Conservation (phyloP, 768 basidiomycete genomes). For the Suillus lakei region DNA sequence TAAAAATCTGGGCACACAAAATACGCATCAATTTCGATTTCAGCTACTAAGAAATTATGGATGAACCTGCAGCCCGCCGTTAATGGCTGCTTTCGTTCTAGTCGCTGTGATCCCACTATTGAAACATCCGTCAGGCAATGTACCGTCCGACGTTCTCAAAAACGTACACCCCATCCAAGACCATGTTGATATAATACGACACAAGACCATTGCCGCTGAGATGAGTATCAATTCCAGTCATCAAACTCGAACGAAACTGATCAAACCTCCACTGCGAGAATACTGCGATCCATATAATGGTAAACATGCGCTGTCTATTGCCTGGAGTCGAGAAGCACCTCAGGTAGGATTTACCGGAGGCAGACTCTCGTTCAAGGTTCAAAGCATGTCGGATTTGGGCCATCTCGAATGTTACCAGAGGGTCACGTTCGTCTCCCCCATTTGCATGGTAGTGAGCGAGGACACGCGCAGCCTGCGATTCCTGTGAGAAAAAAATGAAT, state of each 20-base stretch:
- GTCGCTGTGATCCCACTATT: constrained; percentile 52
- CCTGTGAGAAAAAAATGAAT: constrained; percentile 34
- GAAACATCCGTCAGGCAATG: background rate
- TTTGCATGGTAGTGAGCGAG: constrained; percentile 75
- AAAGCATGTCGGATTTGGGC: constrained; percentile 75
- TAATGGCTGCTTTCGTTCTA: constrained; percentile 62
- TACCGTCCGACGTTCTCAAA: background rate
- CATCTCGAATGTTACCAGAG: constrained; percentile 54
- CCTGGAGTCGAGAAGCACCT: constrained; percentile 65
- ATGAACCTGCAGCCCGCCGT: constrained; percentile 61
- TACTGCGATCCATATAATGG: constrained; percentile 68
- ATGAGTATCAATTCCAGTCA: background rate
- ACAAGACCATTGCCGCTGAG: constrained; percentile 68
- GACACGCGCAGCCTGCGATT: constrained; percentile 60
- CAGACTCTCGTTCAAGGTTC: constrained; percentile 61
- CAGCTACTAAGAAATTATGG: background rate
- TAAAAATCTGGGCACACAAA: constrained; percentile 52
- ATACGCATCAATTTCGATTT: background rate
- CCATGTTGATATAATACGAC: constrained; percentile 74
- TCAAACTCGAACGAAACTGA: background rate
- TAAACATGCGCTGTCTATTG: constrained; percentile 69
- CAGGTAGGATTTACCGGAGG: constrained; percentile 50
- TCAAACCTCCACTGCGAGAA: constrained; percentile 78
- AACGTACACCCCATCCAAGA: constrained; percentile 56
- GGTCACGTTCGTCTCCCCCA: constrained; percentile 61